Base-by-base conservation (phyloP, 148 eudicot genomes). In the Simmondsia chinensis region DNA sequence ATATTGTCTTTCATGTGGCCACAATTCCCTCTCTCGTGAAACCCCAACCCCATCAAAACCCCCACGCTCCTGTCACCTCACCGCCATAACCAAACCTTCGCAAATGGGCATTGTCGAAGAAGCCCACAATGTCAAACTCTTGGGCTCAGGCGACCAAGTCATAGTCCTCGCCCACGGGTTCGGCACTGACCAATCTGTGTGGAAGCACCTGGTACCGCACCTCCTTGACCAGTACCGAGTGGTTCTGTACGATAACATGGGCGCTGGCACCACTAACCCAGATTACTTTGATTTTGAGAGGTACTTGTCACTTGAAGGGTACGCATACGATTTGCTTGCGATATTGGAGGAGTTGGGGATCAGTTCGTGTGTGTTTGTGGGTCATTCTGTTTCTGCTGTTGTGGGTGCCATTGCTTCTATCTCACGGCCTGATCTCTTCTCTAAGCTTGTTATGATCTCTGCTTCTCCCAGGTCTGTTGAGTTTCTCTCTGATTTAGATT, bases 181-280 rank as follows among this genome's bases (percentile, higher is more conserved):
- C 40, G 97, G 93, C 2, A 72, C 93, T 1, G 97, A 89, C 60
- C 95, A 89, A 42, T 89, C 88, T 8, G 80, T 81, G 7, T 89
- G 95, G 97, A 84, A 72, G 48, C 85, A 84, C 51, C 51, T 85
- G 1, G 74, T 89, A 0, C 95, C 95, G 0, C 88, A 89, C 33
- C 67, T 81, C 4, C 63, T 78, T 0, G 85, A 81, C 12, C 64
- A 73, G 1, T 68, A 84, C 61, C 63, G 64, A 9, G 88, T 89
- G 8, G 49, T 89, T 3, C 32, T 89, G 15, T 89, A 59, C 47
- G 97, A 89, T 24, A 84, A 81, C 37, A 89, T 89, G 87, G 95
- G 97, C 5, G 87, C 95, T 4, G 97, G 97, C 1, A 74, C 97
- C 11, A 89, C 95, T 7, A 85, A 89, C 50, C 95, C 97, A 1